A percentile compares a stretch with the other conserved stretches of the same genome.
Evolutionary conservation across 768 basidiomycete genomes (phyloP).

Genomic region (Tulasnella calospora): DNA sequence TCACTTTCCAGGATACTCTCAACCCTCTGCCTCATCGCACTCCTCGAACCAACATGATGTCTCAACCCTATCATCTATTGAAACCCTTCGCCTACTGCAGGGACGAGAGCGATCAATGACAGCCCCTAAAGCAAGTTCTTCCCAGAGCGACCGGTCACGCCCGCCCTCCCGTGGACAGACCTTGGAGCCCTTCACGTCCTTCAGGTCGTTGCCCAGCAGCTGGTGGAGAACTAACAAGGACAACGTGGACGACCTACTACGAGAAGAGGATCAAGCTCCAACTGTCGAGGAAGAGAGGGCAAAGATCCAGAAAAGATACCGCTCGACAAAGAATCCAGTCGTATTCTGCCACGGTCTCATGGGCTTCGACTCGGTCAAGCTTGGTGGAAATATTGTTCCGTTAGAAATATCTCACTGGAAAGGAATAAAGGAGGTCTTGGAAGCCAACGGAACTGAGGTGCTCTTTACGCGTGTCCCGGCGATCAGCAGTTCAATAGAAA

Average conservation of each 20-base stretch:
- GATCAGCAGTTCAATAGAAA: slow-evolving; percentile 78
- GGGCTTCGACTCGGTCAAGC: slow-evolving; percentile 79
- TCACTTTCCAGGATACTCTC: slow-evolving; percentile 30
- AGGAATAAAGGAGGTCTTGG: slow-evolving; percentile 88
- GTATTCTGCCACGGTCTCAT: slow-evolving; percentile 95
- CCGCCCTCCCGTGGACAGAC: slow-evolving; percentile 5
- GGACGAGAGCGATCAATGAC: neutral
- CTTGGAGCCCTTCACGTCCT: slow-evolving; percentile 27
- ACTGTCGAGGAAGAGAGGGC: slow-evolving; percentile 47
- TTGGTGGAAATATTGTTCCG: slow-evolving; percentile 69
- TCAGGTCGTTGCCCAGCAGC: slow-evolving; percentile 29
- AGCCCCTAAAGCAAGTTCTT: neutral
- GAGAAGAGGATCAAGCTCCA: slow-evolving; percentile 51
- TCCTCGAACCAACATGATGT: neutral
- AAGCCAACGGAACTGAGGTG: slow-evolving; percentile 82
- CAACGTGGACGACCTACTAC: slow-evolving; percentile 45
- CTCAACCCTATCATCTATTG: slow-evolving; percentile 47
- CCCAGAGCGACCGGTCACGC: neutral
- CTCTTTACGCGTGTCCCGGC: slow-evolving; percentile 92
- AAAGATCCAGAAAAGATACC: slow-evolving; percentile 43
- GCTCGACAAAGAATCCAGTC: slow-evolving; percentile 73
- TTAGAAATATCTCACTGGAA: slow-evolving; percentile 93
- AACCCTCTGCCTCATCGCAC: slow-evolving; percentile 34
- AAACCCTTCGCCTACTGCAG: slow-evolving; percentile 49
- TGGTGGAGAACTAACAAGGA: slow-evolving; percentile 57